Conservation (phyloP, 1,139 yeast species). For the Meyerozyma elateridarum region DNA sequence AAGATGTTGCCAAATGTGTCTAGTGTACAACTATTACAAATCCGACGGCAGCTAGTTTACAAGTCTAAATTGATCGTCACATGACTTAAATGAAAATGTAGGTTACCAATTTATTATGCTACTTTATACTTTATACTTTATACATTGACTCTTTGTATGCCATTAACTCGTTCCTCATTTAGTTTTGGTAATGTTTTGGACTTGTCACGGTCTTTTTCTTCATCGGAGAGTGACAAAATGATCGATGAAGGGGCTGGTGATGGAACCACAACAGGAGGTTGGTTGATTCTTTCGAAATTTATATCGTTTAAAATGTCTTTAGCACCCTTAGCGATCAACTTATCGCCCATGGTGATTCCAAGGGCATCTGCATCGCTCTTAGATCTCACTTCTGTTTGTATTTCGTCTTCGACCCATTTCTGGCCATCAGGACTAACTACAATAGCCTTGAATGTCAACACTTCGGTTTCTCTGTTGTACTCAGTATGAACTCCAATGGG, state of each 20-base stretch:
- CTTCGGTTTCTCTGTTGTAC: constrained; percentile 41
- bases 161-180: neutral
- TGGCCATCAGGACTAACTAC: constrained; percentile 86
- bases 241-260: constrained; percentile 4
- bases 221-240: neutral
- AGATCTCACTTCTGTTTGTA: constrained; percentile 27
- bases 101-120: too few relatives aligned
- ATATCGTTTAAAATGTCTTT: constrained; percentile 75
- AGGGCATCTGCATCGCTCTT: constrained; percentile 64
- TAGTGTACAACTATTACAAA: too few relatives aligned
- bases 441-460: constrained; percentile 56
- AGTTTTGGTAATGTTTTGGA: too few relatives aligned
- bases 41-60: too few relatives aligned
- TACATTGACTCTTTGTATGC: constrained; percentile 1
- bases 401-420: constrained; percentile 54
- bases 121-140: constrained; percentile 1
- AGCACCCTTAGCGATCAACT: constrained; percentile 73
- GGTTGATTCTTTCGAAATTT: constrained; percentile 60
- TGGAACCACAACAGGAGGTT: constrained; percentile 20
- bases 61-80: too few relatives aligned
- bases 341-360: constrained; percentile 68
- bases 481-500: constrained; percentile 87
- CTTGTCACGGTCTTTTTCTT: neutral
- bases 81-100: too few relatives aligned
- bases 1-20: too few relatives aligned